phyloP scores from a whole-genome alignment of 768 basidiomycete species.

The Astraeus odoratus region DNA sequence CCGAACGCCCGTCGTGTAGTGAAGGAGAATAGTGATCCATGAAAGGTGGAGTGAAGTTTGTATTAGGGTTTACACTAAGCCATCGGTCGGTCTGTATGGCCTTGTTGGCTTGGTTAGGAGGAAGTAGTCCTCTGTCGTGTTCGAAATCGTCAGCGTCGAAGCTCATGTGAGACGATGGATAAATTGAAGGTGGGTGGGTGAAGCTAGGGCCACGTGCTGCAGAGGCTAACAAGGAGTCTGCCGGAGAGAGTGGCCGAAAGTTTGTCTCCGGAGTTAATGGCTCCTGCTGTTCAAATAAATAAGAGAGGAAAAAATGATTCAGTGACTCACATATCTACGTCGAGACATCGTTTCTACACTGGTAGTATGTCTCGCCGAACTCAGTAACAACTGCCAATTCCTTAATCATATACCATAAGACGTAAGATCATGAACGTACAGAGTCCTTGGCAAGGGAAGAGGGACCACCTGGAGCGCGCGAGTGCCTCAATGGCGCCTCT shows the following conservation, averaged over 20 bases:
- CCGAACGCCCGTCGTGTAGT: conserved; percentile 57
- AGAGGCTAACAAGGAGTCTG: conserved; percentile 26
- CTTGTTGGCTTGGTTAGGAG: conserved; percentile 46
- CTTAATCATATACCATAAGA: conserved; percentile 22
- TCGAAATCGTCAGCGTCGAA: conserved; percentile 43
- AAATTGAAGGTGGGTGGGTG: conserved; percentile 18
- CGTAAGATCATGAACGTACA: conserved; percentile 31
- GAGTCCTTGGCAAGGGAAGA: conserved; percentile 38
- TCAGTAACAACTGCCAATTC: conserved; percentile 17
- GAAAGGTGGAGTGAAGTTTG: conserved; percentile 29
- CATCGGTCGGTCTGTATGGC: conserved; percentile 63
- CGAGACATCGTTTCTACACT: conserved; percentile 30
- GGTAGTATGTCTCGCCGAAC: conserved; percentile 24
- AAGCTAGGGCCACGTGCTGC: conserved; percentile 21
- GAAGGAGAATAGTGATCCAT: conserved; percentile 36
- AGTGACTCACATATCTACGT: conserved; percentile 28
- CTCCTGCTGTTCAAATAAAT: conserved; percentile 25
- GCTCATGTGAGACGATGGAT: conserved; percentile 20
- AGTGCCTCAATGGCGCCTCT: conserved; percentile 31
- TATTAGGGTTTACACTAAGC: conserved; percentile 23
- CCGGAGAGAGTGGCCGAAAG: conserved; percentile 36
- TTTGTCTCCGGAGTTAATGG: conserved; percentile 42
- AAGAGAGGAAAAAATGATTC: neutral
- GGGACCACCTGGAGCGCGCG: conserved; percentile 38
- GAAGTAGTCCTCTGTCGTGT: conserved; percentile 23